These are phyloP conservation scores for Fragaria vesca DNA, from an alignment of 306 rosid genomes.

Conservation along the genomic window DNA sequence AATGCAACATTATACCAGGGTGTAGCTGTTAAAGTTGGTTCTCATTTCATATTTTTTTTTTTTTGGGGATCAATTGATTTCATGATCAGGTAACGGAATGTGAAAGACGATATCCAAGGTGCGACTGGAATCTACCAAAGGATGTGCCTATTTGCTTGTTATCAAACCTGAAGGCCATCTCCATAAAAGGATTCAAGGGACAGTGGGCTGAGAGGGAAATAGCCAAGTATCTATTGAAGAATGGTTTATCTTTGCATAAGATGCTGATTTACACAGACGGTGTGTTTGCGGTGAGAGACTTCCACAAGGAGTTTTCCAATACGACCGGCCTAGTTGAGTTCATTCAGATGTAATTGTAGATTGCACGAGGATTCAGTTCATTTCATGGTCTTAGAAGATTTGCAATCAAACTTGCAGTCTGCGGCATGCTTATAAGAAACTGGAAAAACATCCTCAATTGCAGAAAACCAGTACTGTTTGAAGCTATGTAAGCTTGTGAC, in stretches of 20 bases:
- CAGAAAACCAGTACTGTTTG: not conserved
- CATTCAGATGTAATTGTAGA: not conserved
- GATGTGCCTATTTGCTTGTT: not conserved
- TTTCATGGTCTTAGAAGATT: not conserved
- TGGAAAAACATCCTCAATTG: not conserved
- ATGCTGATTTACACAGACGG: not conserved
- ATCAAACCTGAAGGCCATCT: not conserved
- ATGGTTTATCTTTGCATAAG: not conserved
- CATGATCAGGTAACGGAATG: not conserved
- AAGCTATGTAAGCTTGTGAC: not conserved
- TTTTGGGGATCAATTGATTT: not conserved
- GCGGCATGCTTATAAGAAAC: not conserved
- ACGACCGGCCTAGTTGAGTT: not conserved
- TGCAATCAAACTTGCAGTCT: not conserved
- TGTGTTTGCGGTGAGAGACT: not conserved
- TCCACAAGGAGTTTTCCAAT: not conserved
- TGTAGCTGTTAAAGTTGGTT: not conserved
- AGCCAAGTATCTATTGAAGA: not conserved
- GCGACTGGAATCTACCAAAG: not conserved
- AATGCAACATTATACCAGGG: not conserved
- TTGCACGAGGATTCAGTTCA: not conserved
- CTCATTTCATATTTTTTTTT: not conserved
- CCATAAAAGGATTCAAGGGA: not conserved
- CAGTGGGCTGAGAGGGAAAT: not conserved
- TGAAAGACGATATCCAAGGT: not conserved